Evolutionary conservation across 257 asterid genomes (phyloP), one percentile per base, ranked within the genome.

Genomic region (Salvia hispanica): DNA sequence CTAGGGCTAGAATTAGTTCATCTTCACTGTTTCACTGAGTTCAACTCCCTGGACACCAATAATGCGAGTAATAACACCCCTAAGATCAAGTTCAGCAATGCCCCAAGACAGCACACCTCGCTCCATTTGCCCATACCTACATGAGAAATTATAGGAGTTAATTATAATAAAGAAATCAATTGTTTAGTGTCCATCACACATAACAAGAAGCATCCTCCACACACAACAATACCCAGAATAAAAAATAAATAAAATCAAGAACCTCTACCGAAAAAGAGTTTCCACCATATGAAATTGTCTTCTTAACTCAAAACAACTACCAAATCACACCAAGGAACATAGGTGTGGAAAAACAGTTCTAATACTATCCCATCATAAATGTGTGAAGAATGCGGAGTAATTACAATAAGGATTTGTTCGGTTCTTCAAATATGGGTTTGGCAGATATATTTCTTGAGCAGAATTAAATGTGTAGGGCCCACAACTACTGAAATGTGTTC

Each of bases 111-210:
- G 86, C 58, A 91, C 87, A 62, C 78, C 85, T 13, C 85, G 95
- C 82, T 94, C 99, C 93, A 94, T 94, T 78, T 89, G 95, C 64
- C 96, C 99, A 70, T 94, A 91, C 74, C 99, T 93, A 71, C 59
- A 67, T 66, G 62, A 77, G 56, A 53, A 53, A 70, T 72, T 36
- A 72, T 64, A 64, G 31, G 31, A 25, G 31, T 25, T 25, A 25
- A 18, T 60, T 33, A 31, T 55, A 54, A 58, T 47, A 31, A 46
- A 12, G 42, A 57, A 72, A 68, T 46, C 11, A 63, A 62, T 16
- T 61, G 14, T 25, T 47, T n/a, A 45, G 57, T 15, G 18, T 51
- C 37, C 57, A 15, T 13, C 43, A 44, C 51, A 59, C 65, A 54
- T 37, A 58, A 36, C 50, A 70, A 58, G 31, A 33, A 40, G 28